phyloP scores from a whole-genome alignment of 306 rosid genomes.

The Mimosa bimucronata region DNA sequence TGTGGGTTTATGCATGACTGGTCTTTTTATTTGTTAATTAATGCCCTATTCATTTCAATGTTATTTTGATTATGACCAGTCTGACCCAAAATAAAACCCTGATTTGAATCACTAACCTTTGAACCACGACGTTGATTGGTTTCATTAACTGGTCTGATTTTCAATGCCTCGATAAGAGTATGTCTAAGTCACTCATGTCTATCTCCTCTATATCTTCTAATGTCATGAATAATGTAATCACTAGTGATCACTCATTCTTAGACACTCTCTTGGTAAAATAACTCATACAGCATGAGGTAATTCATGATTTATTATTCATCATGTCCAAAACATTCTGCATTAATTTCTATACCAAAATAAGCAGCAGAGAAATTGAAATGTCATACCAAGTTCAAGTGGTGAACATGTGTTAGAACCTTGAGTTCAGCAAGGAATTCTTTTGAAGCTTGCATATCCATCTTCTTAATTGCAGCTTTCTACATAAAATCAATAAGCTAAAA shows the following conservation, averaged over 20 bases:
- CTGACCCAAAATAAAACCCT: too few relatives aligned
- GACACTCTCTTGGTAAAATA: neutral
- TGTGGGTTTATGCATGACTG: too few relatives aligned
- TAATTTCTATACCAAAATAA: neutral
- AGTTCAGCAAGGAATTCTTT: slow-evolving; percentile 78
- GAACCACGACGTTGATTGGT: too few relatives aligned
- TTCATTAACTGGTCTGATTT: too few relatives aligned
- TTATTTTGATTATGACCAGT: too few relatives aligned
- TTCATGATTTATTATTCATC: neutral
- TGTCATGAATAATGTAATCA: neutral
- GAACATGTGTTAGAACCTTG: slow-evolving; percentile 76
- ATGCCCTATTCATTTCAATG: too few relatives aligned
- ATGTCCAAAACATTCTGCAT: neutral
- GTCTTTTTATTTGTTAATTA: too few relatives aligned
- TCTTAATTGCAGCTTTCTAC: slow-evolving; percentile 80
- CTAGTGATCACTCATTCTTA: neutral
- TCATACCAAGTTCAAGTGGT: slow-evolving; percentile 84
- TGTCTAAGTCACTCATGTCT: neutral
- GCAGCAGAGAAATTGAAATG: slow-evolving; percentile 8
- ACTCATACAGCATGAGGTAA: neutral
- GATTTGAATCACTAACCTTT: too few relatives aligned
- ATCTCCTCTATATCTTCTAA: neutral
- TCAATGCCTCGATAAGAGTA: too few relatives aligned
- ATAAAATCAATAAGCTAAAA: slow-evolving; percentile 8
- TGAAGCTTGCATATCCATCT: slow-evolving; percentile 89